Evolutionary conservation across 2,329 filamentous ascomycete genomes (phyloP).

Genomic region (Monosporascus sp.): DNA sequence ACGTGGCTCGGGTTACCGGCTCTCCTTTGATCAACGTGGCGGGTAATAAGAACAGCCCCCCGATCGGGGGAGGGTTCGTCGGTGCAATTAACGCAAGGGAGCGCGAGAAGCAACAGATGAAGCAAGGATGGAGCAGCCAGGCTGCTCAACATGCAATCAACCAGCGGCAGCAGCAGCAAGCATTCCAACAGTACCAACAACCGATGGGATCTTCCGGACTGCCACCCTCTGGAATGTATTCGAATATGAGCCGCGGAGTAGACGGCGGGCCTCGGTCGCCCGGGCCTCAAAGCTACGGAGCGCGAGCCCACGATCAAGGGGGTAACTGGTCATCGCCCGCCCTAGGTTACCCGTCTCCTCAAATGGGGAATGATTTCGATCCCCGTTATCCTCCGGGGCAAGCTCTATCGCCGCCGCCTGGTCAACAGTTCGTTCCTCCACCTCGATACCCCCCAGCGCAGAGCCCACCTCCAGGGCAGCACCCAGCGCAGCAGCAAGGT

Average conservation of each 20-base stretch:
- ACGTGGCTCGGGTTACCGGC: slow-evolving; percentile 77
- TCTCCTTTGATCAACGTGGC: slow-evolving; percentile 68
- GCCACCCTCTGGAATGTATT: slow-evolving; percentile 27
- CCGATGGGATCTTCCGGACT: slow-evolving; percentile 16
- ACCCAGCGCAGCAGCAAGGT: slow-evolving; percentile 5
- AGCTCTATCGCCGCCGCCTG: slow-evolving; percentile 18
- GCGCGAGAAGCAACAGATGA: slow-evolving; percentile 68
- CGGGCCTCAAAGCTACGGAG: slow-evolving; percentile 22
- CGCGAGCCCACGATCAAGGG: slow-evolving; percentile 27
- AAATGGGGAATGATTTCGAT: slow-evolving; percentile 18
- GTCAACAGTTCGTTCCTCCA: slow-evolving; percentile 14
- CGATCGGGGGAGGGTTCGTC: slow-evolving; percentile 59
- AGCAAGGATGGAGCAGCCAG: slow-evolving; percentile 62
- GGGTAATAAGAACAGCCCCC: slow-evolving; percentile 45
- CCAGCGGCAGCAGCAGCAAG: slow-evolving; percentile 55
- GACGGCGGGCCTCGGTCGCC: slow-evolving; percentile 18
- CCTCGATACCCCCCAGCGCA: slow-evolving; percentile 10
- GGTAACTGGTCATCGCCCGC: slow-evolving; percentile 27
- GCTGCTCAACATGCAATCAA: slow-evolving; percentile 69
- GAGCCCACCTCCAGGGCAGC: slow-evolving; percentile 12
- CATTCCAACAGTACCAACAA: slow-evolving; percentile 32
- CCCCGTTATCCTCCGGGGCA: slow-evolving; percentile 20
- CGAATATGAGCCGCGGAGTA: slow-evolving; percentile 21
- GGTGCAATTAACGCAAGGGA: slow-evolving; percentile 77
- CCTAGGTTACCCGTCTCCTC: slow-evolving; percentile 20